Conservation (phyloP, 1,284 basidiomycete species). For the Apiotrichum montevideense region DNA sequence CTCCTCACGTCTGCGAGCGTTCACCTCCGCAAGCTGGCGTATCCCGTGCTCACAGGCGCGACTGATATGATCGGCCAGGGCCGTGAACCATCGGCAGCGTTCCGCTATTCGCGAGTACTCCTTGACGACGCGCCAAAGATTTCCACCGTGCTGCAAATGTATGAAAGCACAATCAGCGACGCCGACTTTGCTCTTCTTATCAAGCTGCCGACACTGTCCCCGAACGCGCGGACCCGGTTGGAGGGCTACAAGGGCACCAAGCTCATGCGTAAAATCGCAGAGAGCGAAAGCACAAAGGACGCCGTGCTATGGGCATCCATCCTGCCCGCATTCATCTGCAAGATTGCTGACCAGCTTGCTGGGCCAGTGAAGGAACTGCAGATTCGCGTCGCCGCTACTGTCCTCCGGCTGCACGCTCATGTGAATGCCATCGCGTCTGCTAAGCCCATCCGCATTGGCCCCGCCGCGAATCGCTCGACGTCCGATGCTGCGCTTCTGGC, state of each 20-base stretch:
- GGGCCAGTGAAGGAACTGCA: conserved; percentile 44
- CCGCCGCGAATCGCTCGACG: conserved; percentile 10
- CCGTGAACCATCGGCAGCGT: conserved; percentile 36
- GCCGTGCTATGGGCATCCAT: conserved; percentile 47
- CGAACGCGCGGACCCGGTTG: conserved; percentile 32
- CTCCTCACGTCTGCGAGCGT: conserved; percentile 61
- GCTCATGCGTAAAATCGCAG: conserved; percentile 38
- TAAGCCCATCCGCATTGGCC: neutral
- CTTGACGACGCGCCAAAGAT: conserved; percentile 20
- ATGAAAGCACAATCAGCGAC: conserved; percentile 27
- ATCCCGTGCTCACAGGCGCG: conserved; percentile 27
- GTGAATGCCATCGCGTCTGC: conserved; percentile 40
- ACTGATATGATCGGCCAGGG: conserved; percentile 34
- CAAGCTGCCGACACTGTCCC: conserved; percentile 32
- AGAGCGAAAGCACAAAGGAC: conserved; percentile 47
- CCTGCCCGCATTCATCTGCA: conserved; percentile 43
- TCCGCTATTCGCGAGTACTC: conserved; percentile 35
- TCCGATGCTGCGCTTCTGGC: conserved; percentile 62
- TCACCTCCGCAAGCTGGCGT: conserved; percentile 27
- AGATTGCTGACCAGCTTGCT: conserved; percentile 41
- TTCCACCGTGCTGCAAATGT: conserved; percentile 29
- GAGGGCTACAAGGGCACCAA: conserved; percentile 26
- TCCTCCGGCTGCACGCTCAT: conserved; percentile 45
- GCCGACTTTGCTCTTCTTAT: conserved; percentile 34
- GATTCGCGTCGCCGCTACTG: conserved; percentile 38